A percentile compares a stretch with the other conserved stretches of the same genome.
Evolutionary conservation across 306 rosid genomes (phyloP).

Genomic region (Potentilla sterilis): DNA sequence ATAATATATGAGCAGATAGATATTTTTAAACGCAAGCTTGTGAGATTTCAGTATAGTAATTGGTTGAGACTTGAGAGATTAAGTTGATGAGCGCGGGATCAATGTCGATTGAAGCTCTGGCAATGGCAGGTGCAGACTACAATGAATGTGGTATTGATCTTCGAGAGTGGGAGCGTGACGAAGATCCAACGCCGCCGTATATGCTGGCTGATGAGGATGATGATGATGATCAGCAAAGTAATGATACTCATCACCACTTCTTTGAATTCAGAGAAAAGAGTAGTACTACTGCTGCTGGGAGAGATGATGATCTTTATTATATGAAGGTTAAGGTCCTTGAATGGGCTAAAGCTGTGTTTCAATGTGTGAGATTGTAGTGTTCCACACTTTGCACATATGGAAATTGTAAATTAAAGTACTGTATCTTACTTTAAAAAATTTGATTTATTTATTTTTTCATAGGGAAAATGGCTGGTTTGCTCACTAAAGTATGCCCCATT

Average conservation of each 20-base stretch:
- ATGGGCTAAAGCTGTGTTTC: constrained; percentile 13
- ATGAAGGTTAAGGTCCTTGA: neutral
- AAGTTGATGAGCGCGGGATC: neutral
- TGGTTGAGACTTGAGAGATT: neutral
- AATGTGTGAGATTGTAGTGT: neutral
- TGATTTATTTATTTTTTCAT: neutral
- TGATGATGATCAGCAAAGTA: neutral
- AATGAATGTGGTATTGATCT: neutral
- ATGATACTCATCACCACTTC: neutral
- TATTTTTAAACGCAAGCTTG: neutral
- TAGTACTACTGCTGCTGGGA: neutral
- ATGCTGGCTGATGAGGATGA: constrained; percentile 6
- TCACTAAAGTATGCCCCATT: no score
- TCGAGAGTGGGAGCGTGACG: constrained; percentile 1
- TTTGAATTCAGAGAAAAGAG: neutral
- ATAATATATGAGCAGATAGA: neutral
- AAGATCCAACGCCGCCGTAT: constrained; percentile 7
- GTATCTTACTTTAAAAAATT: neutral
- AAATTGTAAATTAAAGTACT: neutral
- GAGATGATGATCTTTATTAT: neutral
- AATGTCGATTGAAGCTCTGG: constrained; percentile 29
- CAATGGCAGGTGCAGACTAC: constrained; percentile 26
- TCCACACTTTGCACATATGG: neutral
- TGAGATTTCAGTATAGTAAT: neutral
- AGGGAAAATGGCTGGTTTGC: no score